Evolutionary conservation across 2,329 filamentous ascomycete genomes (phyloP).

Genomic region (Colletotrichum acutatum): DNA sequence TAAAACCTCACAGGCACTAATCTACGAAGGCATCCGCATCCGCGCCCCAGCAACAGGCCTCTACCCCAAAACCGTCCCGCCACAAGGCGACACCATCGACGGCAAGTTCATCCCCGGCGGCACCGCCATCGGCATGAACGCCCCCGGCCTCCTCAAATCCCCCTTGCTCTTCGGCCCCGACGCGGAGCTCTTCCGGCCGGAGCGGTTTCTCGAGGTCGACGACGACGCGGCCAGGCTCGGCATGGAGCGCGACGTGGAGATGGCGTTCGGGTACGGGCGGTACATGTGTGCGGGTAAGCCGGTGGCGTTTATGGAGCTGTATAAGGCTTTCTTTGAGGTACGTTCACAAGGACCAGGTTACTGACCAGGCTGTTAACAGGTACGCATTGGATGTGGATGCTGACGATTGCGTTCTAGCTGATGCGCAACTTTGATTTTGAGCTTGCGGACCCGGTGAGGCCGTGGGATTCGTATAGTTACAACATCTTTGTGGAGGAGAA

Average conservation of each 20-base stretch:
- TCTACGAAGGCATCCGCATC: constrained; percentile 24
- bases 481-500: constrained; percentile 10
- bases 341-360: too few species aligned
- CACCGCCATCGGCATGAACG: constrained; percentile 53
- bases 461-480: background rate
- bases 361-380: too few species aligned
- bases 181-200: constrained; percentile 57
- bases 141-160: constrained; percentile 53
- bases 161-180: constrained; percentile 53
- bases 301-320: constrained; percentile 64
- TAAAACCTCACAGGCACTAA: background rate
- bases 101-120: constrained; percentile 48
- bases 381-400: background rate
- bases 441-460: constrained; percentile 3
- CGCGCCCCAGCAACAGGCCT: constrained; percentile 3
- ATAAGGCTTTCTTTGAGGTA: constrained; percentile 48
- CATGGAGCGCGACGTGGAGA: constrained; percentile 57
- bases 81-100: constrained; percentile 37
- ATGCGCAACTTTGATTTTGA: constrained; percentile 25
- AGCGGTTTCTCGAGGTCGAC: constrained; percentile 58
- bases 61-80: constrained; percentile 2
- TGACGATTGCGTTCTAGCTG: background rate
- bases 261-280: constrained; percentile 62
- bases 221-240: constrained; percentile 46
- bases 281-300: constrained; percentile 59